A percentile compares a stretch with the other conserved stretches of the same genome.
Conservation (phyloP, 2,329 filamentous ascomycete genomes). For the Albifimbria verrucaria region DNA sequence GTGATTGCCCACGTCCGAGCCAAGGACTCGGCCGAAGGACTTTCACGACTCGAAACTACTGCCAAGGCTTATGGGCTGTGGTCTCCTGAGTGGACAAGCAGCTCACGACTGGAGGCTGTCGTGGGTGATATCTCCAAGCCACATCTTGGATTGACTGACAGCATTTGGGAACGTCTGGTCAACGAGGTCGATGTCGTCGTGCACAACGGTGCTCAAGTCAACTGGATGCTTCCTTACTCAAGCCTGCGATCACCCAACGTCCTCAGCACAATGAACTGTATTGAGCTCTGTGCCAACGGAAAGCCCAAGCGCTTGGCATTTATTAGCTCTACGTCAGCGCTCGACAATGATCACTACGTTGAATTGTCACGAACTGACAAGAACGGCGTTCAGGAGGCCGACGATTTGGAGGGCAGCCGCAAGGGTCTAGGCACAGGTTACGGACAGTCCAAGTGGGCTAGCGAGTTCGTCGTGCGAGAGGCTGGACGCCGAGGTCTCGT, state of each 20-base stretch:
- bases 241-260: slow-evolving; percentile 72
- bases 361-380: slow-evolving; percentile 62
- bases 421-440: slow-evolving; percentile 82
- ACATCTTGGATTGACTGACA: slow-evolving; percentile 64
- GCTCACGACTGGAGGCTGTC: slow-evolving; percentile 63
- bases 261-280: slow-evolving; percentile 66
- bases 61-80: slow-evolving; percentile 76
- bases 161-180: slow-evolving; percentile 60
- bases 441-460: slow-evolving; percentile 86
- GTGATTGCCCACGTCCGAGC: slow-evolving; percentile 74
- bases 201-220: slow-evolving; percentile 75
- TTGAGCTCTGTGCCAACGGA: slow-evolving; percentile 67
- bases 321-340: slow-evolving; percentile 74
- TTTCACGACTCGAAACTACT: slow-evolving; percentile 62
- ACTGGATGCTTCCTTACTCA: slow-evolving; percentile 77
- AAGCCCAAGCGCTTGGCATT: slow-evolving; percentile 74
- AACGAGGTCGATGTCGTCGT: slow-evolving; percentile 66
- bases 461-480: slow-evolving; percentile 67
- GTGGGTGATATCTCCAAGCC: slow-evolving; percentile 71
- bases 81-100: slow-evolving; percentile 60
- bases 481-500: slow-evolving; percentile 73
- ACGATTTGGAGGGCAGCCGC: slow-evolving; percentile 74
- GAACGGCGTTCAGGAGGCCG: slow-evolving; percentile 66
- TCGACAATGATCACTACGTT: slow-evolving; percentile 78
- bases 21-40: slow-evolving; percentile 54